phyloP scores from a whole-genome alignment of 139 green algal genomes.

The Zygnema circumcarinatum region DNA sequence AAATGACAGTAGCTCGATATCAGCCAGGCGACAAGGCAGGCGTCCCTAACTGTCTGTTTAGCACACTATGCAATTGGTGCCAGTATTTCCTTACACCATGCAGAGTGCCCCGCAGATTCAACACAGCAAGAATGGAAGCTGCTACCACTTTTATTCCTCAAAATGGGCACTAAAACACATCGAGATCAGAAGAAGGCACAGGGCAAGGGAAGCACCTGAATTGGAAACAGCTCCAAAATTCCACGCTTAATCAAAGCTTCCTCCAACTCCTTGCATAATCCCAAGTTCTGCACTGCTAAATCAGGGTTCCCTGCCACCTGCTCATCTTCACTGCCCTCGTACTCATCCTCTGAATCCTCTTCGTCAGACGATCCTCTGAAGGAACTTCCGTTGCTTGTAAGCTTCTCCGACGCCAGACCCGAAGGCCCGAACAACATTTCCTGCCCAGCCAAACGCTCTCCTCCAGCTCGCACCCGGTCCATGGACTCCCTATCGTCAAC shows the following conservation, averaged over 20 bases:
- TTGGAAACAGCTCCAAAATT: constrained; percentile 51
- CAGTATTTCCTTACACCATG: no score
- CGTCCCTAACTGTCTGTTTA: no score
- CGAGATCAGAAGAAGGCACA: no score
- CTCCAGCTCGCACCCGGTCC: not conserved
- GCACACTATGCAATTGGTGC: no score
- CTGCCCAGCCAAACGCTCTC: not conserved
- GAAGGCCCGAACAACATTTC: not conserved
- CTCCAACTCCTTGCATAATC: constrained; percentile 28
- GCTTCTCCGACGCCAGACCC: not conserved
- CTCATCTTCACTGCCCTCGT: constrained; percentile 4
- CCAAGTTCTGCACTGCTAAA: constrained; percentile 37
- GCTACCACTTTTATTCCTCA: no score
- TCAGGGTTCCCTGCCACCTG: no score
- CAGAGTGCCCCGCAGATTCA: no score
- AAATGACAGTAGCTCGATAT: no score
- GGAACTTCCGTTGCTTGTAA: not conserved
- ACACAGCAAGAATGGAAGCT: no score
- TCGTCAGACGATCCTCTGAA: not conserved
- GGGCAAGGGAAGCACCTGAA: constrained; percentile 60
- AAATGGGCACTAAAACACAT: no score
- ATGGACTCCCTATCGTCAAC: not conserved
- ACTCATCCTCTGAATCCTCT: constrained; percentile 7
- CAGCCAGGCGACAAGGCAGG: no score
- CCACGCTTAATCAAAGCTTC: constrained; percentile 36